Conservation (phyloP, 2,329 filamentous ascomycete species). For the Hymenoscyphus occultus region DNA sequence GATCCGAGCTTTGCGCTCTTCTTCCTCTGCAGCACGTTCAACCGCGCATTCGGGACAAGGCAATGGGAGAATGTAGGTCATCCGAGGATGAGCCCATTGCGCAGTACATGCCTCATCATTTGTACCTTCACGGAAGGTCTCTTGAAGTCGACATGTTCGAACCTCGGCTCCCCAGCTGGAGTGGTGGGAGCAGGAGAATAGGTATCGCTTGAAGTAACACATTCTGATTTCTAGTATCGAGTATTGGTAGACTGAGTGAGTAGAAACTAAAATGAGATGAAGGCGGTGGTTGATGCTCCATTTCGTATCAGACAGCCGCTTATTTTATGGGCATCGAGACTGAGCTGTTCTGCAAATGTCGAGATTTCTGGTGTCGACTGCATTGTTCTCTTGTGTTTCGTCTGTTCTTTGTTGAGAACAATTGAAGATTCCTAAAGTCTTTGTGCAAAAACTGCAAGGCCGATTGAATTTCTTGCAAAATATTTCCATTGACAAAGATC, state of each 20-base stretch:
- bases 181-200: conserved; percentile 19
- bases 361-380: neutral
- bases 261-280: neutral
- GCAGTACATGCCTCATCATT: conserved; percentile 10
- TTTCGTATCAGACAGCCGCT: neutral
- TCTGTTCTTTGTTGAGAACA: neutral
- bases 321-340: neutral
- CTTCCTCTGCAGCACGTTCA: conserved; percentile 1
- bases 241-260: neutral
- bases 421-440: neutral
- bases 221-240: conserved; percentile 6
- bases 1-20: neutral
- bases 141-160: conserved; percentile 12
- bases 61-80: conserved; percentile 9
- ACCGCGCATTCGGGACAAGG: conserved; percentile 13
- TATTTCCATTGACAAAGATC: neutral
- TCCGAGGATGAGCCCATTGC: conserved; percentile 17
- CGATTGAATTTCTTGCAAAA: neutral
- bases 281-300: neutral
- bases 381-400: conserved; percentile 2
- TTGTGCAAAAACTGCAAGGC: neutral
- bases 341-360: neutral
- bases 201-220: conserved; percentile 19
- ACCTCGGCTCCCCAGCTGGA: conserved; percentile 15
- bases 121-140: conserved; percentile 11